A percentile compares a stretch with the other conserved stretches of the same genome.
Evolutionary conservation across 495 filamentous ascomycete genomes (phyloP).

Genomic region (Penicillium roqueforti): DNA sequence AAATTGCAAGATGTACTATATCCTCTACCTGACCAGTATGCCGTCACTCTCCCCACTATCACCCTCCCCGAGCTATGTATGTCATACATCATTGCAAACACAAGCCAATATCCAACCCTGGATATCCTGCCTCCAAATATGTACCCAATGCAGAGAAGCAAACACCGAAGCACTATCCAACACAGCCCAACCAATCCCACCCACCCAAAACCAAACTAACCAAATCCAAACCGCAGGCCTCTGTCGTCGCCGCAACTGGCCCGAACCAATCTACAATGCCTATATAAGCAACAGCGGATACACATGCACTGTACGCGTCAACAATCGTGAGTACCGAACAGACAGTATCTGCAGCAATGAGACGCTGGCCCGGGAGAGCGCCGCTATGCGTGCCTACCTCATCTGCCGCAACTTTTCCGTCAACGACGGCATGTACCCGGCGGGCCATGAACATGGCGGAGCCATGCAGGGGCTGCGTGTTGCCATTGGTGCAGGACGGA

Average conservation of each 20-base stretch:
- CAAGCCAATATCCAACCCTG: neutral
- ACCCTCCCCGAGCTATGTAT: slow-evolving; percentile 1
- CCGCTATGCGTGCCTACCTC: slow-evolving; percentile 94
- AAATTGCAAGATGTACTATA: slow-evolving; percentile 55
- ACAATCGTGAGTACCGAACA: slow-evolving; percentile 94
- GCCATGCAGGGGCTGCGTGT: slow-evolving; percentile 84
- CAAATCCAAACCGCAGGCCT: slow-evolving; percentile 59
- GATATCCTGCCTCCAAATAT: no score
- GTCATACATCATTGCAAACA: neutral
- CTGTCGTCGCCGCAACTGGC: slow-evolving; percentile 93
- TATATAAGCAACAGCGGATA: slow-evolving; percentile 64
- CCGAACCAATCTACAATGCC: slow-evolving; percentile 84
- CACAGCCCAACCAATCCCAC: neutral
- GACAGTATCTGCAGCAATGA: slow-evolving; percentile 79
- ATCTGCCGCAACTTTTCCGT: slow-evolving; percentile 98
- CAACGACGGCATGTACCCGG: slow-evolving; percentile 87
- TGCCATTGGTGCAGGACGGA: slow-evolving; percentile 60
- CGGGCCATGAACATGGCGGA: slow-evolving; percentile 65
- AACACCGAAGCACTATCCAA: slow-evolving; percentile 10
- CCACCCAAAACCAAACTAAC: neutral
- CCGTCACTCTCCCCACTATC: slow-evolving; percentile 8
- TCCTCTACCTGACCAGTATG: slow-evolving; percentile 66
- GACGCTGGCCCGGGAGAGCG: slow-evolving; percentile 83
- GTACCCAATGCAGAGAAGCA: neutral
- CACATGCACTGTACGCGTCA: slow-evolving; percentile 89